Conservation (phyloP, 139 green algal genomes). For the Pycnococcus provasolii region DNA sequence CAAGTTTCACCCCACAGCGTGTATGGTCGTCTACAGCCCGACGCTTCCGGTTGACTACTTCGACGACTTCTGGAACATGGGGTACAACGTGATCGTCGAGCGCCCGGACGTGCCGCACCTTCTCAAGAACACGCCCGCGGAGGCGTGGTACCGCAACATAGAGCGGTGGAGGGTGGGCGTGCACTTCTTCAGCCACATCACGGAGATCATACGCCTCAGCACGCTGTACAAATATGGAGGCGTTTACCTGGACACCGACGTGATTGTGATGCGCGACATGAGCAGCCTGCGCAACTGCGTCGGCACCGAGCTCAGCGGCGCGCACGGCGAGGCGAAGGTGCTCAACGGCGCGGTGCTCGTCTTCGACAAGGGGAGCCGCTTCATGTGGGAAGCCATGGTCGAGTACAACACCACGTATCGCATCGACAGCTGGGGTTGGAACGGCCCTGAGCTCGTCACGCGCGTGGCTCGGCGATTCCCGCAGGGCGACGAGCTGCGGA, state of each 20-base stretch:
- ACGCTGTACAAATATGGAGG: conserved; percentile 34
- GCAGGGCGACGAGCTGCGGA: conserved; percentile 18
- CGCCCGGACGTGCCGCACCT: conserved; percentile 28
- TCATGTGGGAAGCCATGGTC: conserved; percentile 28
- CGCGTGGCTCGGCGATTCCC: conserved; percentile 28
- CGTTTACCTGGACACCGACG: conserved; percentile 39
- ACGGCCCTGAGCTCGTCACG: conserved; percentile 32
- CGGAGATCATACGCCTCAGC: conserved; percentile 34
- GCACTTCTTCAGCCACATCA: conserved; percentile 39
- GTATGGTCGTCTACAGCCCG: conserved; percentile 31
- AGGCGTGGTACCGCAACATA: conserved; percentile 32
- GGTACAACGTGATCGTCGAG: conserved; percentile 38
- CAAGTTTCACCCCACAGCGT: conserved; percentile 26
- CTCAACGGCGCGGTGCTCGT: conserved; percentile 28
- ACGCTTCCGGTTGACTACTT: conserved; percentile 28
- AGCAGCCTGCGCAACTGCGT: conserved; percentile 27
- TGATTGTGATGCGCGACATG: conserved; percentile 34
- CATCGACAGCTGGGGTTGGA: conserved; percentile 33
- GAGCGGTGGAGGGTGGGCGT: conserved; percentile 29
- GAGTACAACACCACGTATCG: conserved; percentile 35
- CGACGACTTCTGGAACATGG: conserved; percentile 31
- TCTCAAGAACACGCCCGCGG: conserved; percentile 28
- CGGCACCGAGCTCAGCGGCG: conserved; percentile 29
- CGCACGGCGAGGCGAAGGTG: conserved; percentile 29
- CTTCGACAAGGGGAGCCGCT: conserved; percentile 24